Evolutionary conservation across 2,329 filamentous ascomycete species (phyloP), one percentile per base, ranked within the genome.

Genomic region (Fusarium hainanense): DNA sequence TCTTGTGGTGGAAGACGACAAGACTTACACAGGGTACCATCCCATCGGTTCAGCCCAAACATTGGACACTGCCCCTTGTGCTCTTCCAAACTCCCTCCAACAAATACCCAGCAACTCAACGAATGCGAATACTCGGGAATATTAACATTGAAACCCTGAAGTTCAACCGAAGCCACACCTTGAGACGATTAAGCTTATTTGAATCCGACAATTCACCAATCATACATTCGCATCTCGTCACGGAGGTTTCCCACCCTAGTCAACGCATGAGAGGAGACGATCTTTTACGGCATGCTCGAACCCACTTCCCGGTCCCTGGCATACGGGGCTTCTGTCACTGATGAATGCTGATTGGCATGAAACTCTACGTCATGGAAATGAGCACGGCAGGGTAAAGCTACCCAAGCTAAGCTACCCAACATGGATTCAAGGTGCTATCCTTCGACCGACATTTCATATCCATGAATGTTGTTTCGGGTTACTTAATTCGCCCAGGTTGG

Each of bases 181-280:
- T 55, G 48, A 48, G 43, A 61, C 48, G 23, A 49, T 66, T 66
- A 66, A 66, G 63, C 63, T 66, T 66, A 66, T 54, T 63, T 67
- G 43, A 44, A 41, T 18, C 32, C n/a, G 18, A 46, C 16, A 14
- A 6, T 14, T 37, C 30, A 46, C 63, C 67, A 69, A 70, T 62
- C 47, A 62, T 20, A 20, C 32, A 30, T 30, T 30, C 28, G 28
- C 20, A 25, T 46, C 16, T 12, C n/a, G 4, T 43, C 61, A 49
- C 41, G 48, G 34, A 54, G 43, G 41, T n/a, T 43, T 13, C 18
- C 13, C 41, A 58, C 48, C 63, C 63, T 37, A 20, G 62, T 61
- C 43, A 25, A 18, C 43, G 37, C 54, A 61, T 60, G 16, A 48
- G 23, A 54, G 37, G 23, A 49, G 42, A 28, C 41, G 63, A 65